Evolutionary conservation across 2,329 filamentous ascomycete species (phyloP), one percentile per base, ranked within the genome.

Genomic region (Westerdykella ornata): DNA sequence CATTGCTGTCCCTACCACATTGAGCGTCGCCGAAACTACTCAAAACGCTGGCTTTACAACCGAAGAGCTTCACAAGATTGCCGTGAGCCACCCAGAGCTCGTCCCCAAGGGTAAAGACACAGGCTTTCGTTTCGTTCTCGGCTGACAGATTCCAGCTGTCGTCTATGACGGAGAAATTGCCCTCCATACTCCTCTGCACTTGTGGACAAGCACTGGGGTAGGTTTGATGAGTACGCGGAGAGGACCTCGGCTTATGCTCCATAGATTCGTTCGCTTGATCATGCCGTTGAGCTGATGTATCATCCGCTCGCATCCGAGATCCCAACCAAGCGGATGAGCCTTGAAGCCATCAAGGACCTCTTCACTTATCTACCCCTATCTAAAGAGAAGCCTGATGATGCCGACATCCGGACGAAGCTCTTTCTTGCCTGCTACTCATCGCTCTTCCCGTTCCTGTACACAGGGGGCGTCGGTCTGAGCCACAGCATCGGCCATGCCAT

Each of bases 1-100:
- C 33, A 66, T 67, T 37, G 62, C 64, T 4, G 57, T 67, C 8
- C 64, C 64, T 0, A 67, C 64, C 4, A 67, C 64, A 1, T 43
- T 67, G 35, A 74, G 71, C 39, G 75, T 76, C 0, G 75, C 75
- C 5, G 75, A 79, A 48, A 77, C 73, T 34, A 77, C 75, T 1
- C 63, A 69, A 15, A 67, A 66, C 13, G 74, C 72, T 4, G 75
- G 74, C 2, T 78, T 74, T 46, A 78, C 75, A 0, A 68, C 66
- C 3, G 65, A 68, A 37, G 66, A 72, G 38, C 72, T 72, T 18
- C 66, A 71, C 43, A 78, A 78, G 56, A 72, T 71, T 22, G 68
- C 70, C 1, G 70, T 76, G 3, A 66, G 62, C 26, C 51, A 69
- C 45, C 68, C 72, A 5, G 63, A 71, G 36, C 56, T 74, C 11